Conservation (phyloP, 2,329 filamentous ascomycete genomes). For the Stachybotrys elegans region DNA sequence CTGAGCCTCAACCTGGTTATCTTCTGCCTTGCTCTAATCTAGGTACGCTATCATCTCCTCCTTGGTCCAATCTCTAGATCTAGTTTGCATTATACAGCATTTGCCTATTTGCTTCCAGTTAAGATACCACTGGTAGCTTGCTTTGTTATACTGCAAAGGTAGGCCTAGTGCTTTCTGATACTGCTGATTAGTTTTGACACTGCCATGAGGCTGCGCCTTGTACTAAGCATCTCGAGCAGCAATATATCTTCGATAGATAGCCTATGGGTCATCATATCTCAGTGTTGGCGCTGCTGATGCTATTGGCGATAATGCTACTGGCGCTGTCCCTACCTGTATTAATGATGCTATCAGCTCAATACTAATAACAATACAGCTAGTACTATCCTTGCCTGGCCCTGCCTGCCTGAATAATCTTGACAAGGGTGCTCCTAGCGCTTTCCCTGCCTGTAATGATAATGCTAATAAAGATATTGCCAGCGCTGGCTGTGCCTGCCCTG, state of each 20-base stretch:
- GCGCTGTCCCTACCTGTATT: too few relatives aligned
- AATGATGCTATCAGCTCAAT: too few relatives aligned
- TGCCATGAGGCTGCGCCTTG: conserved; percentile 9
- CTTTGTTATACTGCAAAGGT: conserved; percentile 11
- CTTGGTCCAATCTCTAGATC: conserved; percentile 11
- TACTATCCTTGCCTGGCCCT: too few relatives aligned
- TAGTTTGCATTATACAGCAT: conserved; percentile 8
- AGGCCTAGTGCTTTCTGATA: conserved; percentile 15
- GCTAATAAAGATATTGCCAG: neutral
- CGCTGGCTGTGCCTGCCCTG: neutral
- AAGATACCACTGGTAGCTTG: conserved; percentile 14
- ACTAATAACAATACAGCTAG: too few relatives aligned
- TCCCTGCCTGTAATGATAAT: too few relatives aligned
- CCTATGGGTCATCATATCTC: conserved; percentile 8
- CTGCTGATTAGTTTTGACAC: conserved; percentile 13
- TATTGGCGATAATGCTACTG: too few relatives aligned
- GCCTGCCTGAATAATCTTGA: too few relatives aligned
- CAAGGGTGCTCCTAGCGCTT: too few relatives aligned
- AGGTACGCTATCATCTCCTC: conserved; percentile 18
- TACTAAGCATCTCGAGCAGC: conserved; percentile 13
- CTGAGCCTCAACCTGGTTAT: too few relatives aligned
- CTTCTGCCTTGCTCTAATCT: neutral
- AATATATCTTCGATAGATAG: conserved; percentile 15
- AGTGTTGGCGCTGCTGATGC: too few relatives aligned
- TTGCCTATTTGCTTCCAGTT: conserved; percentile 12